phyloP scores from a whole-genome alignment of 768 basidiomycete genomes.

The Leccinum incarnatum region DNA sequence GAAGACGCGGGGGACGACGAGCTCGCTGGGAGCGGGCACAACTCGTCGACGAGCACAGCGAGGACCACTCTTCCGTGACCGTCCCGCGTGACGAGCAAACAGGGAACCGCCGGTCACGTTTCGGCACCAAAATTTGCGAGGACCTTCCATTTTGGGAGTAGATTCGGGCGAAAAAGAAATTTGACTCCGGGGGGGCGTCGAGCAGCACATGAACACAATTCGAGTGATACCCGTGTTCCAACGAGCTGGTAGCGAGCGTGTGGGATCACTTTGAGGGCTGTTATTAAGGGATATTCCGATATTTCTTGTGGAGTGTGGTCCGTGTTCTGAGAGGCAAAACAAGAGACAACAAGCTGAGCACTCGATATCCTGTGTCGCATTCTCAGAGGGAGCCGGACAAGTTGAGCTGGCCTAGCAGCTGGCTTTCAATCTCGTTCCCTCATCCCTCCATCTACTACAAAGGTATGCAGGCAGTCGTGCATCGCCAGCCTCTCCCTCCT shows the following conservation, averaged over 20 bases:
- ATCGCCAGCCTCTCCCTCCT: conserved; percentile 58
- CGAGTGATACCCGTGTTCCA: background rate
- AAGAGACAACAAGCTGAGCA: conserved; percentile 26
- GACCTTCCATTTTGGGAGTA: conserved; percentile 10
- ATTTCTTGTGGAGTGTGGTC: background rate
- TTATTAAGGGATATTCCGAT: background rate
- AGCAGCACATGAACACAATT: background rate
- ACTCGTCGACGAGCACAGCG: conserved; percentile 40
- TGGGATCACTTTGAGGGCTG: background rate
- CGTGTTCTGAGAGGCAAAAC: conserved; percentile 23
- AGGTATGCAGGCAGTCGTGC: conserved; percentile 70
- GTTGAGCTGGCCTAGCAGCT: conserved; percentile 32
- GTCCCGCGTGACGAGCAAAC: conserved; percentile 30
- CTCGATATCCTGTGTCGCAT: conserved; percentile 32
- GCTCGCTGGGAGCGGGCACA: conserved; percentile 18
- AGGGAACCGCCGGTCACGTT: conserved; percentile 28
- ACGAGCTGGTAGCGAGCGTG: background rate
- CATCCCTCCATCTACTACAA: conserved; percentile 43
- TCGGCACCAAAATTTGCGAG: conserved; percentile 17
- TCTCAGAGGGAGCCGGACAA: conserved; percentile 30
- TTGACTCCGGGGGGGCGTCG: background rate
- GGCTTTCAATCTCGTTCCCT: conserved; percentile 35
- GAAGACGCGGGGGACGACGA: conserved; percentile 14
- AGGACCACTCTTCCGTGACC: conserved; percentile 31
- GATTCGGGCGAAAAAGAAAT: conserved; percentile 7